Conservation (phyloP, 2,329 filamentous ascomycete species). For the Hymenoscyphus repandus region DNA sequence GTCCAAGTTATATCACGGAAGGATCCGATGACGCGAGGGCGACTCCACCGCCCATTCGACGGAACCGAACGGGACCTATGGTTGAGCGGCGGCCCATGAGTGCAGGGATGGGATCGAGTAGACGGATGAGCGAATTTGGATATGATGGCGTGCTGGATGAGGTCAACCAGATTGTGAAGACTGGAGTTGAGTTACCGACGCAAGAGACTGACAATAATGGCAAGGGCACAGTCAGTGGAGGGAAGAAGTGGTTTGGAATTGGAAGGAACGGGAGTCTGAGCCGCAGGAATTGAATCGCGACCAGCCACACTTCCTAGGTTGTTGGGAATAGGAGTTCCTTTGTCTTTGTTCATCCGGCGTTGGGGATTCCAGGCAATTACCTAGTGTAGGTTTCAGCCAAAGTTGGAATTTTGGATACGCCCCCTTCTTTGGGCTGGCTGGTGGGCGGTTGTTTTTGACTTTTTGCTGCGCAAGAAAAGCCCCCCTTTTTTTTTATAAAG, state of each 20-base stretch:
- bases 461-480: no score
- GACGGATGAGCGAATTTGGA: background rate
- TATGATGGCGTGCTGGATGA: background rate
- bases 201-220: background rate
- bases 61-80: slow-evolving; percentile 10
- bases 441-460: no score
- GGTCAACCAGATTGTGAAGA: background rate
- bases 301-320: no score
- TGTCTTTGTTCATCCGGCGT: no score
- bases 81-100: slow-evolving; percentile 14
- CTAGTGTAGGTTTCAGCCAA: no score
- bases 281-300: background rate
- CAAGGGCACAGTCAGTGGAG: background rate
- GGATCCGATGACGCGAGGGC: slow-evolving; percentile 17
- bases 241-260: slow-evolving; percentile 11
- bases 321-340: no score
- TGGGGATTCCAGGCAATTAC: no score
- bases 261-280: background rate
- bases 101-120: slow-evolving; percentile 8
- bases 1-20: background rate
- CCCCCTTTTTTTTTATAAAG: no score
- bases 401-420: no score
- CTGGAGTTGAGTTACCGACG: background rate
- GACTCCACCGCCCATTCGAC: slow-evolving; percentile 27
- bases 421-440: no score